A percentile compares a stretch with the other conserved stretches of the same genome.
Conservation (phyloP, 1,139 yeast species). For the Hansenula sp. region DNA sequence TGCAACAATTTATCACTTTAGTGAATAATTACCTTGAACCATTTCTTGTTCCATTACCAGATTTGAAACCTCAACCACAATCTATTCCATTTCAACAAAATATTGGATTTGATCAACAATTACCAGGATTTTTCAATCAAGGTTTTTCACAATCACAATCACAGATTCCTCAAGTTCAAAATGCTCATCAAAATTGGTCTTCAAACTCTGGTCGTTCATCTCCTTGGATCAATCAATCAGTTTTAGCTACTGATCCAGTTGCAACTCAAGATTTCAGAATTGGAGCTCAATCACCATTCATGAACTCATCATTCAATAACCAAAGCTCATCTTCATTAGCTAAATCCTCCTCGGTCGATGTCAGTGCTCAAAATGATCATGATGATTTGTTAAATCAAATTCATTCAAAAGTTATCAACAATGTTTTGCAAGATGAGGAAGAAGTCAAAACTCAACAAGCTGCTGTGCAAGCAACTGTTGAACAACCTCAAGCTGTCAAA, state of each 20-base stretch:
- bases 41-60: constrained; percentile 53
- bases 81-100: constrained; percentile 1
- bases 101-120: constrained; percentile 8
- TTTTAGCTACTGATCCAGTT: background rate
- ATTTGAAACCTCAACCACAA: constrained; percentile 8
- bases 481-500: background rate
- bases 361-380: background rate
- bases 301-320: constrained; percentile 2
- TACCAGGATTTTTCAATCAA: constrained; percentile 7
- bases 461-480: background rate
- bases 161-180: constrained; percentile 9
- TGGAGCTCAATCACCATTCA: constrained; percentile 16
- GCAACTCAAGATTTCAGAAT: constrained; percentile 9
- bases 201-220: constrained; percentile 17
- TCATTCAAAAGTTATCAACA: constrained; percentile 36
- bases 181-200: constrained; percentile 11
- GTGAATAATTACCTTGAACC: constrained; percentile 55
- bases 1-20: constrained; percentile 41
- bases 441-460: background rate
- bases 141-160: constrained; percentile 12
- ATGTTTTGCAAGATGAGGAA: constrained; percentile 18
- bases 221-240: constrained; percentile 17
- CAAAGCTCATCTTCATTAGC: background rate
- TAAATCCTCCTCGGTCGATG: background rate
- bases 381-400: constrained; percentile 34